Evolutionary conservation across 257 asterid genomes (phyloP).

Genomic region (Salvia hispanica): DNA sequence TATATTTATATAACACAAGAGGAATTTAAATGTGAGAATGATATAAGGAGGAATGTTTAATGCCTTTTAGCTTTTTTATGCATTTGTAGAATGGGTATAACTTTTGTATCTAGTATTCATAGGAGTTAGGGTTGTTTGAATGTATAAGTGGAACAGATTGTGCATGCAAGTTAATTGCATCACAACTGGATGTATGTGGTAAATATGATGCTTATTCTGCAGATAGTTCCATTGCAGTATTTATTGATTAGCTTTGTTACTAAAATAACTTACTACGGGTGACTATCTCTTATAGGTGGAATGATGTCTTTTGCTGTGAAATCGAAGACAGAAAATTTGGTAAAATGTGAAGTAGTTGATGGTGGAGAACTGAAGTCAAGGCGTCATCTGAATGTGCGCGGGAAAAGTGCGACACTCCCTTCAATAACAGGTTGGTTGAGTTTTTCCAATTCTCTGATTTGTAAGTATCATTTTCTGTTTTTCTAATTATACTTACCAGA

Average conservation of each 20-base stretch:
- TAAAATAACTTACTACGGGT: conserved; percentile 23
- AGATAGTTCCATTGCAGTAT: not conserved
- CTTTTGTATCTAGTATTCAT: no score
- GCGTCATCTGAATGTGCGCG: conserved; percentile 94
- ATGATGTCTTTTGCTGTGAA: conserved; percentile 95
- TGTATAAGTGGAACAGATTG: not conserved
- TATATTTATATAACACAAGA: not conserved
- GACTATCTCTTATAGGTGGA: conserved; percentile 61
- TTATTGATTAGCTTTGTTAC: conserved; percentile 17
- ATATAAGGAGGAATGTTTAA: not conserved
- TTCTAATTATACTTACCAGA: conserved; percentile 21
- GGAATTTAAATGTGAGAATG: conserved; percentile 17
- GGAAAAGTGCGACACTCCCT: conserved; percentile 96
- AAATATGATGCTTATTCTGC: conserved; percentile 12
- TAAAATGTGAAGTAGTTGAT: conserved; percentile 81
- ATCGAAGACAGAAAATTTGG: conserved; percentile 71
- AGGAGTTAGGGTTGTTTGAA: no score
- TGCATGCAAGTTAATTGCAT: conserved; percentile 2
- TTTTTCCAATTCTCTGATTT: conserved; percentile 16
- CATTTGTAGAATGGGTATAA: no score
- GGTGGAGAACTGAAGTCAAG: conserved; percentile 98
- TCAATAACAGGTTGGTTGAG: conserved; percentile 80
- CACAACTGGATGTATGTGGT: conserved; percentile 1
- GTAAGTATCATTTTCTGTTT: conserved; percentile 1
- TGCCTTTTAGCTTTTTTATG: not conserved